Conservation (phyloP, 192 early-diverging fungal genomes). For the Podochytrium sp. region DNA sequence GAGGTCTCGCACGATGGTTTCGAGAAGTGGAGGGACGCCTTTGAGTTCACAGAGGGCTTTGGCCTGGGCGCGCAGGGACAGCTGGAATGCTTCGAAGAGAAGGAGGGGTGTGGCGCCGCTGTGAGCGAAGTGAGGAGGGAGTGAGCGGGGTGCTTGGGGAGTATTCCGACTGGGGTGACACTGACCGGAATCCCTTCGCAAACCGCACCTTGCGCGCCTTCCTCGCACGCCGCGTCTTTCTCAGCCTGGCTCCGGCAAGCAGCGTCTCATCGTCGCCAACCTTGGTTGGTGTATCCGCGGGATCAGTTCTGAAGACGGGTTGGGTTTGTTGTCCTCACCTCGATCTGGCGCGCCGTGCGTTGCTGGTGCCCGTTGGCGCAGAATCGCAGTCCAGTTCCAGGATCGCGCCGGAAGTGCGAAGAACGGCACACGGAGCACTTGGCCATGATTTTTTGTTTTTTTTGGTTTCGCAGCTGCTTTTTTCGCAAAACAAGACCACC, state of each 20-base stretch:
- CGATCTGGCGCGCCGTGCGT: constrained; percentile 1
- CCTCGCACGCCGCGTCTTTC: not conserved
- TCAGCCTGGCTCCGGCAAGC: not conserved
- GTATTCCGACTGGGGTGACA: not conserved
- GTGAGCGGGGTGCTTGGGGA: not conserved
- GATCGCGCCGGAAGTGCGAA: not conserved
- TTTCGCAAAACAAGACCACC: not conserved
- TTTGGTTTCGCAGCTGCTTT: not conserved
- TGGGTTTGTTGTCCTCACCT: not conserved
- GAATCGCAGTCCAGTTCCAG: constrained; percentile 21
- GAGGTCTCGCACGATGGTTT: constrained; percentile 18
- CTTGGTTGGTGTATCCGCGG: not conserved
- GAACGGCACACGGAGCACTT: constrained; percentile 16
- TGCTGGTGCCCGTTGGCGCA: constrained; percentile 24
- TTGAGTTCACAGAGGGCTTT: not conserved
- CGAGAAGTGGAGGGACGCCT: constrained; percentile 3
- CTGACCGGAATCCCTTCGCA: constrained; percentile 14
- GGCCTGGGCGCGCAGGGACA: constrained; percentile 7
- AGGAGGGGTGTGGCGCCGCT: constrained; percentile 15
- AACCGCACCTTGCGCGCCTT: not conserved
- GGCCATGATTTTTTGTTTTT: too few species aligned
- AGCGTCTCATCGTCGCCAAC: constrained; percentile 22
- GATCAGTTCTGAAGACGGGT: not conserved
- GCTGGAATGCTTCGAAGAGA: constrained; percentile 20
- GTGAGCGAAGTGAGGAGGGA: not conserved